phyloP scores from a whole-genome alignment of 2,329 filamentous ascomycete genomes.

The Arthrobotrys megalospora region DNA sequence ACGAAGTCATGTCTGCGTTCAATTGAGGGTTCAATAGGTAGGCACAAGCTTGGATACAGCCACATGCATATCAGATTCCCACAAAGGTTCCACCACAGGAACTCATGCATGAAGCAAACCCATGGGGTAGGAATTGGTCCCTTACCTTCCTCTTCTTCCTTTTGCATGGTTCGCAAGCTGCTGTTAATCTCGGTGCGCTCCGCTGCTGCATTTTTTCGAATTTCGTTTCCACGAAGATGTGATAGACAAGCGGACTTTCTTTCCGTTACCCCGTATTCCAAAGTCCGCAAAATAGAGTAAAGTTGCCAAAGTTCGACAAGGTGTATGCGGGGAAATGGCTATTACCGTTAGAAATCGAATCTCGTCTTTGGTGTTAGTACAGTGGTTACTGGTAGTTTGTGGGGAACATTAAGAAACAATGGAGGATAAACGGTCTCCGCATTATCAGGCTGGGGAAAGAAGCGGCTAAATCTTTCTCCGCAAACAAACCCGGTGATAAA shows the following conservation, averaged over 20 bases:
- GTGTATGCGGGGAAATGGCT: neutral
- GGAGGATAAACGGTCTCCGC: conserved; percentile 46
- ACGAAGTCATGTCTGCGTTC: neutral
- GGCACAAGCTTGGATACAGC: neutral
- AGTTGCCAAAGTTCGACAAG: neutral
- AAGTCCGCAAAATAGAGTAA: conserved; percentile 14
- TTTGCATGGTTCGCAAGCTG: conserved; percentile 51
- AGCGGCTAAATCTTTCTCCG: conserved; percentile 46
- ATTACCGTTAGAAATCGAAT: conserved; percentile 9
- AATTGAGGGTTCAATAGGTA: neutral
- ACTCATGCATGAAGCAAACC: neutral
- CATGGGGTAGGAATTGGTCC: neutral
- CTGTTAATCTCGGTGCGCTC: conserved; percentile 26
- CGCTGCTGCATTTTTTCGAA: conserved; percentile 40
- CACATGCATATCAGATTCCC: neutral
- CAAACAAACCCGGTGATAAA: conserved; percentile 41
- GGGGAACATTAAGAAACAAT: conserved; percentile 22
- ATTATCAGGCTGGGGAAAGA: conserved; percentile 17
- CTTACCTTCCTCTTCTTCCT: conserved; percentile 55
- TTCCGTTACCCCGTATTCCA: conserved; percentile 16
- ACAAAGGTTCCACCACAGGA: neutral
- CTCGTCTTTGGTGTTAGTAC: neutral
- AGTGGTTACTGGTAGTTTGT: conserved; percentile 15
- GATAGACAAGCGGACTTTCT: conserved; percentile 5
- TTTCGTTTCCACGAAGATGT: neutral